These are phyloP conservation scores for Pseudogymnoascus sp. DNA, from an alignment of 2,329 filamentous ascomycete species.

Conservation along the genomic window DNA sequence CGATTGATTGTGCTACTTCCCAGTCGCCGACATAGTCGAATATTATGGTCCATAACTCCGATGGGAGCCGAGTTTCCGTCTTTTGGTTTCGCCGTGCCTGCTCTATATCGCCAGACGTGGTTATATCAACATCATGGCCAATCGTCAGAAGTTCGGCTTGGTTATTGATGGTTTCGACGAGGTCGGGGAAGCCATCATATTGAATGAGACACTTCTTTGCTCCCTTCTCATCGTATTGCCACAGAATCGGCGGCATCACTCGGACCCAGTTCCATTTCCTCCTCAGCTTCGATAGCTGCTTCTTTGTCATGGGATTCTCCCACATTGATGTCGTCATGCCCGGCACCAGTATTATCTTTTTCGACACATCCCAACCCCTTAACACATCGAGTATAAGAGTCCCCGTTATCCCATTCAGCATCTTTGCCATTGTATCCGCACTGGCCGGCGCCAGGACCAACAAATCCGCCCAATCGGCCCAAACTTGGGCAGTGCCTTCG, in stretches of 20 bases:
- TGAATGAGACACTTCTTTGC: slow-evolving; percentile 48
- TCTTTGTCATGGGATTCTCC: slow-evolving; percentile 83
- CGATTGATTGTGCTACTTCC: slow-evolving; percentile 78
- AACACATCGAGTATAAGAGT: slow-evolving; percentile 75
- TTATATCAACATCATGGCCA: slow-evolving; percentile 55
- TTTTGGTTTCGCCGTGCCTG: slow-evolving; percentile 38
- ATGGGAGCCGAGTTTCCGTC: slow-evolving; percentile 52
- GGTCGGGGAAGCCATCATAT: slow-evolving; percentile 62
- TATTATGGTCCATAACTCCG: slow-evolving; percentile 85
- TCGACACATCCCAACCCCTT: slow-evolving; percentile 79
- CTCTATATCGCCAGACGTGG: slow-evolving; percentile 32
- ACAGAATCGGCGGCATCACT: slow-evolving; percentile 73
- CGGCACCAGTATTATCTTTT: slow-evolving; percentile 77
- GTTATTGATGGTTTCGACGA: slow-evolving; percentile 69
- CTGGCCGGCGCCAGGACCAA: slow-evolving; percentile 79
- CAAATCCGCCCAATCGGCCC: slow-evolving; percentile 83
- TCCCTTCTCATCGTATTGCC: slow-evolving; percentile 58
- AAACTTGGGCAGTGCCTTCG: slow-evolving; percentile 41
- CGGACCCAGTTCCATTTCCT: slow-evolving; percentile 83
- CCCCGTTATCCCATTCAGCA: slow-evolving; percentile 78
- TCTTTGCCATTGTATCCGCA: slow-evolving; percentile 76
- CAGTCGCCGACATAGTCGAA: slow-evolving; percentile 81
- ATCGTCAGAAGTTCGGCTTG: slow-evolving; percentile 70
- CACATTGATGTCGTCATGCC: slow-evolving; percentile 87
- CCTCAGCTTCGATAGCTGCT: slow-evolving; percentile 76